Evolutionary conservation across 805 yeast species (phyloP), one percentile per base, ranked within the genome.

Genomic region (Zygosaccharomyces rouxii): DNA sequence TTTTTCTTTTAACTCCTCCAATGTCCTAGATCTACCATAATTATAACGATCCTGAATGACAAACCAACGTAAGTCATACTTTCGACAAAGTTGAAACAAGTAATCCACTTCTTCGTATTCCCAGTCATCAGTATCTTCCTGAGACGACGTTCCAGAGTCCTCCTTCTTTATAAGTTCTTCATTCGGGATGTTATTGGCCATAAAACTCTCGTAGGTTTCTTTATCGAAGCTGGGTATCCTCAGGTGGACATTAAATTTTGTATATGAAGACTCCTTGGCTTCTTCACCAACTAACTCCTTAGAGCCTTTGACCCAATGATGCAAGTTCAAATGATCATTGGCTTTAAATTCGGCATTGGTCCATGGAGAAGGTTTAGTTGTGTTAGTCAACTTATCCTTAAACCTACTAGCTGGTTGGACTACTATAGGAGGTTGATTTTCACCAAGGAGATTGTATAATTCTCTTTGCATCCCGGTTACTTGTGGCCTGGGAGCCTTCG

Each of bases 261-360:
- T 86, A 69, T 85, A 94, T 39, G 77, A 70, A 59, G 83, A 80
- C 13, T 64, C 70, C 41, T 67, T 70, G 3, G 55, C 48, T 46
- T 62, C 67, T n/a, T 60, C 62, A 9, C 59, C 64, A 5, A 59
- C 35, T 11, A 51, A 55, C 58, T 75, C 82, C 42, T 73, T 76
- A 1, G 83, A 71, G 0, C 94, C 96, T 51, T 86, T 81, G 2
- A 83, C 90, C 98, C 99, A 94, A 67, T 94, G 98, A 49, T 73
- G 71, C 35, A 92, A 72, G 37, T 69, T 71, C 22, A 83, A 80
- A 41, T 79, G 83, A 0, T 81, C 74, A 4, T 69, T 68, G 53
- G 81, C 81, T 38, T 70, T 74, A 62, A 92, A 94, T 4, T 73
- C 69, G 16, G 77, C 76, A 67, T 80, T 73, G 0, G 79, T 76